A percentile compares a stretch with the other conserved stretches of the same genome.
Conservation (phyloP, 495 filamentous ascomycete species). For the Cladorrhinum samala region DNA sequence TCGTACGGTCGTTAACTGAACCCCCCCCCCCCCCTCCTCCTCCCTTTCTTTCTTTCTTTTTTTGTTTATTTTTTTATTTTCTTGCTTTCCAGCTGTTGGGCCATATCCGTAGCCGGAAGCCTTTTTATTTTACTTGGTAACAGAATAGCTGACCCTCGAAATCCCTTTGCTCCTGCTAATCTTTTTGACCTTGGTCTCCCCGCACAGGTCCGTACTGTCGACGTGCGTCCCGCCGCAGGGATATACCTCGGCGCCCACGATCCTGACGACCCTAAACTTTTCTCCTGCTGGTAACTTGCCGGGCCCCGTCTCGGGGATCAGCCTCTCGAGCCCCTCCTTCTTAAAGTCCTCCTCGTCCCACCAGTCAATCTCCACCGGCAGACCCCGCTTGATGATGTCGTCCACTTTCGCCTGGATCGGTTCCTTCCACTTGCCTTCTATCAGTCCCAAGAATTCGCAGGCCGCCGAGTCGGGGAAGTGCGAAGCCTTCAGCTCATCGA, state of each 20-base stretch:
- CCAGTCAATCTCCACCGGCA: slow-evolving; percentile 54
- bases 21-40: too few relatives aligned
- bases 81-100: too few relatives aligned
- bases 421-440: slow-evolving; percentile 53
- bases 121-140: too few relatives aligned
- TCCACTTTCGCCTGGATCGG: slow-evolving; percentile 50
- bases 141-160: slow-evolving; percentile 47
- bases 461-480: slow-evolving; percentile 56
- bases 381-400: slow-evolving; percentile 41
- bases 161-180: slow-evolving; percentile 52
- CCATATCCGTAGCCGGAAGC: too few relatives aligned
- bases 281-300: slow-evolving; percentile 38
- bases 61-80: too few relatives aligned
- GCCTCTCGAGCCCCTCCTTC: slow-evolving; percentile 35
- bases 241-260: slow-evolving; percentile 53
- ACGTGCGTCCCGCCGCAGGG: slow-evolving; percentile 65
- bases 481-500: slow-evolving; percentile 57
- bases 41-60: too few relatives aligned
- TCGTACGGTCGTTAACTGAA: too few relatives aligned
- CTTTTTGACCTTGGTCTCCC: slow-evolving; percentile 53
- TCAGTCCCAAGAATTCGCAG: slow-evolving; percentile 54
- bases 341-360: slow-evolving; percentile 52
- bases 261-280: slow-evolving; percentile 49
- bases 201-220: slow-evolving; percentile 43
- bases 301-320: slow-evolving; percentile 44